A percentile compares a stretch with the other conserved stretches of the same genome.
These are phyloP conservation scores for Phytopythium sindhum DNA, from an alignment of 352 stramenopile genomes.

Conservation along the genomic window DNA sequence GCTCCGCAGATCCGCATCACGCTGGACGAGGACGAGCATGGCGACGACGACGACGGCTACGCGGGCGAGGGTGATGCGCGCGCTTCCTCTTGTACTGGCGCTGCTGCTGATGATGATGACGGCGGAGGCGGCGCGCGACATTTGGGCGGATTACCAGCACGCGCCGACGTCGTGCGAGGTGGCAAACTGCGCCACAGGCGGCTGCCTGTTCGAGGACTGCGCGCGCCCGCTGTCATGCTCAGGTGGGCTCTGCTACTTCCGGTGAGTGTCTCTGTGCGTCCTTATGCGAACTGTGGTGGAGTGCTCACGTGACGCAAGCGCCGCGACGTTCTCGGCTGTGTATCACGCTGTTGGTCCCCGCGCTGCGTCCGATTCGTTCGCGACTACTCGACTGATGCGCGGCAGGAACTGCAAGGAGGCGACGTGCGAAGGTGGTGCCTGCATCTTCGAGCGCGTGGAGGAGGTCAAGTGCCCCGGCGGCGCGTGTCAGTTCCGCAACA, in stretches of 20 bases:
- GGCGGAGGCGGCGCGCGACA: conserved; percentile 10
- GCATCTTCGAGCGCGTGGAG: conserved; percentile 43
- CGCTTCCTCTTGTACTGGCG: neutral
- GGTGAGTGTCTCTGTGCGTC: conserved; percentile 14
- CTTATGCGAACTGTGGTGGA: neutral
- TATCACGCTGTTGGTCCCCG: neutral
- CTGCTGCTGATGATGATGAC: neutral
- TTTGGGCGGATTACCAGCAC: conserved; percentile 31
- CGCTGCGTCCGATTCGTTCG: conserved; percentile 4
- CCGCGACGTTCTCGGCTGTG: conserved; percentile 23
- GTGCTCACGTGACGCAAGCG: conserved; percentile 11
- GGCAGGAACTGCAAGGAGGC: conserved; percentile 46
- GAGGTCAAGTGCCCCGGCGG: conserved; percentile 39
- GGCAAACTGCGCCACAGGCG: conserved; percentile 31
- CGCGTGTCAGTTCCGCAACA: conserved; percentile 48
- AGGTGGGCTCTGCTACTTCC: conserved; percentile 56
- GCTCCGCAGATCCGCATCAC: neutral
- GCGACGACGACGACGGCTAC: neutral
- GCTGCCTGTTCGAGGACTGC: conserved; percentile 58
- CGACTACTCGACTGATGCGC: neutral
- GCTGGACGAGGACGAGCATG: neutral
- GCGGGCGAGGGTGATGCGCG: neutral
- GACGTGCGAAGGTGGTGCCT: conserved; percentile 45
- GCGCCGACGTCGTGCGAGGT: conserved; percentile 36
- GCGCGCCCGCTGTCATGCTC: conserved; percentile 32